These are phyloP conservation scores for Saccharomyces hybrid DNA, from an alignment of 1,139 yeast species.

Conservation along the genomic window DNA sequence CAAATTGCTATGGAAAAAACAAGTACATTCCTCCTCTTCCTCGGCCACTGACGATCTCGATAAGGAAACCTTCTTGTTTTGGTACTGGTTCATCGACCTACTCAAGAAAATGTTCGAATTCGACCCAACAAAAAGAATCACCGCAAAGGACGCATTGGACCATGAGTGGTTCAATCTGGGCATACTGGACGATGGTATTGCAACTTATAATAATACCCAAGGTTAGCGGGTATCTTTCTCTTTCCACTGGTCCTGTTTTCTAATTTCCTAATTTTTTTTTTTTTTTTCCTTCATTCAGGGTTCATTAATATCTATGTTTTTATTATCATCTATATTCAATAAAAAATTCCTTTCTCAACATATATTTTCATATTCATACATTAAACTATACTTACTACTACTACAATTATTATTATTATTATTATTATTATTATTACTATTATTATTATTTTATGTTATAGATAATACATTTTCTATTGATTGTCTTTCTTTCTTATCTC, in stretches of 20 bases:
- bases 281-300: background rate
- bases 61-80: slow-evolving; percentile 53
- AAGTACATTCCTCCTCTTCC: slow-evolving; percentile 1
- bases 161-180: slow-evolving; percentile 77
- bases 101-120: slow-evolving; percentile 53
- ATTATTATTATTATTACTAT: background rate
- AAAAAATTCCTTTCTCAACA: background rate
- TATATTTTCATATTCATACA: background rate
- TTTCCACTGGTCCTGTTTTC: background rate
- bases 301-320: background rate
- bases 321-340: background rate
- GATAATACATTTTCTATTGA: background rate
- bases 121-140: slow-evolving; percentile 55
- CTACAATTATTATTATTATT: background rate
- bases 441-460: background rate
- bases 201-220: slow-evolving; percentile 12
- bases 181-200: slow-evolving; percentile 57
- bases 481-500: background rate
- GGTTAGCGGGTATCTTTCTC: background rate
- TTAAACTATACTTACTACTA: background rate
- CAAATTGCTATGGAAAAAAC: slow-evolving; percentile 13
- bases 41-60: slow-evolving; percentile 23
- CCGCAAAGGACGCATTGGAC: slow-evolving; percentile 61
- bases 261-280: background rate
- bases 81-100: slow-evolving; percentile 70